These are phyloP conservation scores for Pleurotus tuber-regium DNA, from an alignment of 768 basidiomycete species.

Conservation along the genomic window DNA sequence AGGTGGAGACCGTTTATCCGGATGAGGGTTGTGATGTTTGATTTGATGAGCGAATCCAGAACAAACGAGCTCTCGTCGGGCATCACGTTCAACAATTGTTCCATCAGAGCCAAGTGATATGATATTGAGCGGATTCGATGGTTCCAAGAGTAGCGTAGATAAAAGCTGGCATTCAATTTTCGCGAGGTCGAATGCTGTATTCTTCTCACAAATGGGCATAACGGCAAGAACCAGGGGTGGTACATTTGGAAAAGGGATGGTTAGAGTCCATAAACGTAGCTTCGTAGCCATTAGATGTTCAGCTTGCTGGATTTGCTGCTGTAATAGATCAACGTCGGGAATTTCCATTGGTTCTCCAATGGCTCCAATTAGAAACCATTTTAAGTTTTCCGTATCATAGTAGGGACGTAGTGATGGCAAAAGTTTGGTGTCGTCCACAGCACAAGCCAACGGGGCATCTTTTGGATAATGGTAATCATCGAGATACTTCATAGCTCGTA, in stretches of 20 bases:
- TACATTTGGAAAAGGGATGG: slow-evolving; percentile 26
- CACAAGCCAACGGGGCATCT: slow-evolving; percentile 24
- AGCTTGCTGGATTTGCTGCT: neutral
- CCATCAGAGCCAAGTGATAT: slow-evolving; percentile 35
- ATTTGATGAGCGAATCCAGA: neutral
- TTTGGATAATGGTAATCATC: slow-evolving; percentile 11
- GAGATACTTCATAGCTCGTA: slow-evolving; percentile 17
- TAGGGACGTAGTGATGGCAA: slow-evolving; percentile 19
- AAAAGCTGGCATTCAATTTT: slow-evolving; percentile 18
- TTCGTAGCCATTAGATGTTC: slow-evolving; percentile 6
- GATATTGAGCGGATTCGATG: slow-evolving; percentile 17
- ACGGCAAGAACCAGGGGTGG: slow-evolving; percentile 30
- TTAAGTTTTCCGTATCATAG: slow-evolving; percentile 19
- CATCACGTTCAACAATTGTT: slow-evolving; percentile 27
- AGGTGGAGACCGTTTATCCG: neutral
- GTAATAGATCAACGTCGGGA: slow-evolving; percentile 13
- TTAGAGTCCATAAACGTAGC: slow-evolving; percentile 29
- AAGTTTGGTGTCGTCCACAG: slow-evolving; percentile 38
- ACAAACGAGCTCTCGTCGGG: slow-evolving; percentile 16
- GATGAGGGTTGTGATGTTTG: slow-evolving; percentile 4
- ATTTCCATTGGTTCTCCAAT: slow-evolving; percentile 23
- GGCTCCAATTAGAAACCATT: slow-evolving; percentile 24
- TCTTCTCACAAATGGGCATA: slow-evolving; percentile 18
- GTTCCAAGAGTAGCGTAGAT: slow-evolving; percentile 19
- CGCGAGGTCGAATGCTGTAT: slow-evolving; percentile 17